phyloP scores from a whole-genome alignment of 139 green algal genomes.

The Chlamydomonas sp. region DNA sequence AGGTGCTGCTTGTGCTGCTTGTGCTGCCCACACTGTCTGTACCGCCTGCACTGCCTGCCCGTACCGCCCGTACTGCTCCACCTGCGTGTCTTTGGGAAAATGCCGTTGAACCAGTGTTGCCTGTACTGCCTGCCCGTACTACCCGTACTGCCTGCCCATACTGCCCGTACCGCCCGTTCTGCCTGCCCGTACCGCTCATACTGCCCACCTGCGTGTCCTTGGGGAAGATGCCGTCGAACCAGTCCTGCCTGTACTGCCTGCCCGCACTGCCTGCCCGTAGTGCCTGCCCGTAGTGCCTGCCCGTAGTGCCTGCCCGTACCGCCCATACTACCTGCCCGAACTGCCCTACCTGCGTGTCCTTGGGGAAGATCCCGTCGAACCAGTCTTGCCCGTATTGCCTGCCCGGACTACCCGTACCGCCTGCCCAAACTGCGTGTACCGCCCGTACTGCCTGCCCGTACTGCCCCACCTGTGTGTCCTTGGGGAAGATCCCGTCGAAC shows the following conservation, averaged over 20 bases:
- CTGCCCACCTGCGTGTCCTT: slow-evolving; percentile 40
- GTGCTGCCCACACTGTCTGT: neutral
- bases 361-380: slow-evolving; percentile 87
- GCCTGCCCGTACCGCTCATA: neutral
- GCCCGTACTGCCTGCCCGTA: neutral
- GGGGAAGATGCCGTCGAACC: slow-evolving; percentile 86
- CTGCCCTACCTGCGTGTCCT: slow-evolving; percentile 37
- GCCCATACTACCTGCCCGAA: neutral
- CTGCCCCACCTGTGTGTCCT: slow-evolving; percentile 38
- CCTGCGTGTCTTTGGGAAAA: slow-evolving; percentile 76
- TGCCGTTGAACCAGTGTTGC: slow-evolving; percentile 56
- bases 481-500: slow-evolving; percentile 87
- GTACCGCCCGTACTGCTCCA: neutral
- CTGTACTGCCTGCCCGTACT: neutral
- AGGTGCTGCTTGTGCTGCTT: neutral
- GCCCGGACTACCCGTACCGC: neutral
- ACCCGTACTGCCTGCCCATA: neutral
- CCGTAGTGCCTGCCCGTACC: neutral
- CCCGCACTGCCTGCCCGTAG: neutral
- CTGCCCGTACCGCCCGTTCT: neutral
- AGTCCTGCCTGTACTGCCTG: slow-evolving; percentile 21
- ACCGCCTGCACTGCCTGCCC: neutral
- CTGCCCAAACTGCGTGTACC: neutral
- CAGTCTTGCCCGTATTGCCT: slow-evolving; percentile 24
- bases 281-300: neutral